Evolutionary conservation across 2,329 filamentous ascomycete genomes (phyloP), one percentile per base, ranked within the genome.

Genomic region (Aspergillus uvarum): DNA sequence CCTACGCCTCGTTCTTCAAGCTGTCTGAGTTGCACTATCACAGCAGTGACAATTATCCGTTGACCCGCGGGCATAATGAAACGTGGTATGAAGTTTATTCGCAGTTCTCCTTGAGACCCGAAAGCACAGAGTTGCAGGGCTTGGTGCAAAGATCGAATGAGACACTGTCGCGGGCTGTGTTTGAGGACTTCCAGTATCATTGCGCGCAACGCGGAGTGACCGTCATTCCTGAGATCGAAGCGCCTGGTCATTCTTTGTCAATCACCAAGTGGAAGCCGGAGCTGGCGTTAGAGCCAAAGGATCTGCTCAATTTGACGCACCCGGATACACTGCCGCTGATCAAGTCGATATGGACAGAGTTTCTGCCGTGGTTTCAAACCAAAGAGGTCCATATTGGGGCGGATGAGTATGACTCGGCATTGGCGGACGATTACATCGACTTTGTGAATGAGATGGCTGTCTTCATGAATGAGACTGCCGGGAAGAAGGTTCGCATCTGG

Each of bases 1-100:
- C 80, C 0, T 87, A 86, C 69, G 81, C 85, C 62, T 86, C 83
- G 29, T 86, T 83, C 67, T 87, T 85, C 74, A 87, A 87, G 66
- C 80, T 86, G 63, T 86, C 85, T 62, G 80, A 80, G 1, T 82
- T 87, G 55, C 85, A 87, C 49, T 70, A 86, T 19, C 85, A 87
- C 66, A 75, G 85, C 3, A 84, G 80, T 61, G 85, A 87, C 67
- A 86, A 86, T 64, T 79, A 82, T 48, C 83, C 83, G 38, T 73
- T 79, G 1, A 73, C 76, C 22, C 75, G 80, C 19, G 85, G 85
- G 51, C 77, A 76, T 3, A 74, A 77, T 19, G 79, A 82, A 51
- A 77, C 76, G 0, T 81, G 79, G 56, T 68, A 82, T 29, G 71
- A 80, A 11, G 74, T 86, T 0, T 86, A 86, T 61, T 80, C 84